Conservation (phyloP, 805 yeast species). For the Saturnispora quitensis region DNA sequence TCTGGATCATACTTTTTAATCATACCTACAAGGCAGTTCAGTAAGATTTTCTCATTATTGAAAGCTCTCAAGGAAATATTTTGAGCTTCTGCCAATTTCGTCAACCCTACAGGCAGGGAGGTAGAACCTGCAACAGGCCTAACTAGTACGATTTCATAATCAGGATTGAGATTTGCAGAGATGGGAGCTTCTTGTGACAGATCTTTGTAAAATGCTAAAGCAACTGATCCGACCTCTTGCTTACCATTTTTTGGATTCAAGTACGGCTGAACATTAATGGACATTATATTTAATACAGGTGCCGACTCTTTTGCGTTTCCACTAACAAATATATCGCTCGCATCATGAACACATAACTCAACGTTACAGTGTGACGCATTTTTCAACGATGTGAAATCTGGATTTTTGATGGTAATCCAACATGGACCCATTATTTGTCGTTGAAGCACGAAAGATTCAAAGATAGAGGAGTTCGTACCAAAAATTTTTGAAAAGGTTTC, state of each 20-base stretch:
- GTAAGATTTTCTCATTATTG: constrained; percentile 63
- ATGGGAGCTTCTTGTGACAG: constrained; percentile 71
- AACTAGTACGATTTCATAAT: constrained; percentile 58
- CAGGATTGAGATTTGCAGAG: constrained; percentile 50
- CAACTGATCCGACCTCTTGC: constrained; percentile 82
- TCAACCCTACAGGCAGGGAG: constrained; percentile 70
- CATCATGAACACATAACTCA: constrained; percentile 52
- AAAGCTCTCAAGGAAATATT: constrained; percentile 46
- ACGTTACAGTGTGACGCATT: constrained; percentile 73
- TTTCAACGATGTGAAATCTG: constrained; percentile 47
- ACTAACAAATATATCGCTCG: constrained; percentile 38
- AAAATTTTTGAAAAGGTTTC: constrained; percentile 70
- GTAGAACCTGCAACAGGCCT: constrained; percentile 62
- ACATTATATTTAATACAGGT: constrained; percentile 65
- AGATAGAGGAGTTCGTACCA: constrained; percentile 64
- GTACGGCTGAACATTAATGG: constrained; percentile 71
- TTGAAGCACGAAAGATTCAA: constrained; percentile 80
- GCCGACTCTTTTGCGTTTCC: constrained; percentile 33
- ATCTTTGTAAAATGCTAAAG: constrained; percentile 61
- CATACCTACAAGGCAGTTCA: constrained; percentile 65
- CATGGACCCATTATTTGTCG: constrained; percentile 94
- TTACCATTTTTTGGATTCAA: constrained; percentile 65
- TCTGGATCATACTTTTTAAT: constrained; percentile 81
- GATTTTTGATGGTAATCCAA: constrained; percentile 72
- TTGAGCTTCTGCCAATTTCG: constrained; percentile 47